Evolutionary conservation across 179 eudicot genomes (phyloP).

Genomic region (Silene noctiflora): DNA sequence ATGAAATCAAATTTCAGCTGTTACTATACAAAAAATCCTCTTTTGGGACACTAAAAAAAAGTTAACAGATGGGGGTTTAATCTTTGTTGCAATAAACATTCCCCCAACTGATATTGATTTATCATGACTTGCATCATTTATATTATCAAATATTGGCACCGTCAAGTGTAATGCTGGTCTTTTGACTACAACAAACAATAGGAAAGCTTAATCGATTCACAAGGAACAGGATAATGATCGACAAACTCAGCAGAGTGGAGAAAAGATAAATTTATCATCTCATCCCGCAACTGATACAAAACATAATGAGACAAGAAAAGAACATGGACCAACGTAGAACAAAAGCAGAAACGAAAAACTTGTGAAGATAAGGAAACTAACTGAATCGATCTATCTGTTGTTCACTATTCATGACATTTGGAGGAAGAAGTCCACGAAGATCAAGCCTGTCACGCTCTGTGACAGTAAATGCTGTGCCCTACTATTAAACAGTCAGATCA

Average conservation of each 20-base stretch:
- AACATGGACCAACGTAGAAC: neutral
- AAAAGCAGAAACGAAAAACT: constrained; percentile 1
- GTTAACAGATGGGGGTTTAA: neutral
- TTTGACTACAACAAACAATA: neutral
- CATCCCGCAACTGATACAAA: neutral
- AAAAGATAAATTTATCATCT: neutral
- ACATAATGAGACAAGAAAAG: neutral
- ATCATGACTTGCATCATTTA: neutral
- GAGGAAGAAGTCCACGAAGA: constrained; percentile 95
- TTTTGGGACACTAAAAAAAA: neutral
- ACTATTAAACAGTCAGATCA: constrained; percentile 26
- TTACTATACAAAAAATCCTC: neutral
- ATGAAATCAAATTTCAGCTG: neutral
- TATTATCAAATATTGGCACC: neutral
- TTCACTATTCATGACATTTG: constrained; percentile 76
- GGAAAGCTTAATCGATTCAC: neutral
- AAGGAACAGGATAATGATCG: neutral
- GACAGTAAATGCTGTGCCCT: constrained; percentile 97
- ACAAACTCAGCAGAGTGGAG: neutral
- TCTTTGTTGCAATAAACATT: neutral
- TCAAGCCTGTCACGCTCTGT: constrained; percentile 96
- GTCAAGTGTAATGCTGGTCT: neutral
- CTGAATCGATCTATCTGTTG: constrained; percentile 90
- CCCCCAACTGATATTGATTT: neutral
- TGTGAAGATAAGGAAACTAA: constrained; percentile 38